phyloP scores from a whole-genome alignment of 352 stramenopile genomes.

The Globisporangium emineosum region DNA sequence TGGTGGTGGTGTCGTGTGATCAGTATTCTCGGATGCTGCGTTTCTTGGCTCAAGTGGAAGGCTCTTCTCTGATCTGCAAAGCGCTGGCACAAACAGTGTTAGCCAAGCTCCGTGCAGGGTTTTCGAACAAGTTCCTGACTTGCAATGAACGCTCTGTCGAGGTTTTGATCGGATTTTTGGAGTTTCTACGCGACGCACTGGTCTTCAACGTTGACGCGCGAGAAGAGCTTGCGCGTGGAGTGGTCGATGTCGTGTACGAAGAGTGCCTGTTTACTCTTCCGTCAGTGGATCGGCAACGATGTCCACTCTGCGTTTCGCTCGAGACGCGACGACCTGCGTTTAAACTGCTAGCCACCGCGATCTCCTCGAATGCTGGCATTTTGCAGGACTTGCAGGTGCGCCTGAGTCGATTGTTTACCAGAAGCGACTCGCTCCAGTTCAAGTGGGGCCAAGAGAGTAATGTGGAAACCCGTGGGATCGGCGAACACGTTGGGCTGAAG shows the following conservation, averaged over 20 bases:
- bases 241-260: constrained; percentile 83
- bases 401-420: constrained; percentile 58
- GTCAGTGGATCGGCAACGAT: constrained; percentile 54
- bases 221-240: constrained; percentile 48
- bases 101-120: constrained; percentile 59
- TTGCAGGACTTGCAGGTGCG: constrained; percentile 57
- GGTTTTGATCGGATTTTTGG: constrained; percentile 70
- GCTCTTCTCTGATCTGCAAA: constrained; percentile 42
- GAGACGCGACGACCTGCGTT: constrained; percentile 81
- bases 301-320: constrained; percentile 68
- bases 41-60: constrained; percentile 65
- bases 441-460: constrained; percentile 86
- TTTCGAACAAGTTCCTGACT: constrained; percentile 78
- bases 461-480: constrained; percentile 74
- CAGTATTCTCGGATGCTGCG: constrained; percentile 72
- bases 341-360: constrained; percentile 75
- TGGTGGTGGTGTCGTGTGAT: constrained; percentile 52
- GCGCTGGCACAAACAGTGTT: constrained; percentile 50
- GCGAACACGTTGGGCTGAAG: constrained; percentile 92
- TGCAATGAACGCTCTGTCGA: constrained; percentile 68
- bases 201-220: constrained; percentile 48
- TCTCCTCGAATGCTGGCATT: constrained; percentile 62
- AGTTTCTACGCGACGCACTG: constrained; percentile 75
- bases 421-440: constrained; percentile 51
- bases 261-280: constrained; percentile 82